Base-by-base conservation (phyloP, 345 rosid species). In the Eucalyptus tenuipes region DNA sequence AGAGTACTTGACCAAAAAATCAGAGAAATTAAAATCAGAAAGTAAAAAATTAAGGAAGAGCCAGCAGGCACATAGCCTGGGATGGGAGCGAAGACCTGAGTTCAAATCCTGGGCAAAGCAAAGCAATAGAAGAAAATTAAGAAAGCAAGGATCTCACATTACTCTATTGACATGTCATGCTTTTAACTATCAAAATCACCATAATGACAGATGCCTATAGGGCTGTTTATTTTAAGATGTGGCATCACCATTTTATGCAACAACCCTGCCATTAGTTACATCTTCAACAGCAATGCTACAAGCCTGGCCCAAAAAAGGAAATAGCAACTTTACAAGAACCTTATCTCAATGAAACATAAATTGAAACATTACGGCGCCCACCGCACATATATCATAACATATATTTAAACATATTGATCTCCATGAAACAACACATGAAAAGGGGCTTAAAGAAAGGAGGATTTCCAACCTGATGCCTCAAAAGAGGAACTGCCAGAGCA, bases 401-500 rank as follows among this genome's bases (percentile, higher is more conserved):
- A 75, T 71, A 37, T 20, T 40, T 75, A 75, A 75, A 71, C 13
- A 75, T 75, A 75, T 20, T 4, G 8, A 37, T 75, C 15, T 75
- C 22, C 29, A 75, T 40, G 47, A 75, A 40, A 75, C 47, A 18
- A 37, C 47, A 40, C 27, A 20, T 75, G 14, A 75, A 68, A 75
- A 37, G 82, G 44, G 42, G 47, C 15, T 75, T 75, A 37, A 75
- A 85, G 42, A 52, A 50, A 44, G 45, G 44, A 20, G 61, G 57
- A 59, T 71, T 22, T 33, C 90, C 88, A 90, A 97, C 99, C 99
- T 97, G 99, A 94, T 96, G 99, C 91, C 96, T 94, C 92, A 97
- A 86, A 87, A 97, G 99, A 88, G 98, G 93, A 88, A 96, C 98
- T 87, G 98, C 85, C 94, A 97, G 57, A 92, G 92, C 88, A 92